Evolutionary conservation across 1,284 basidiomycete genomes (phyloP).

Genomic region (Leccinum fuscescens): DNA sequence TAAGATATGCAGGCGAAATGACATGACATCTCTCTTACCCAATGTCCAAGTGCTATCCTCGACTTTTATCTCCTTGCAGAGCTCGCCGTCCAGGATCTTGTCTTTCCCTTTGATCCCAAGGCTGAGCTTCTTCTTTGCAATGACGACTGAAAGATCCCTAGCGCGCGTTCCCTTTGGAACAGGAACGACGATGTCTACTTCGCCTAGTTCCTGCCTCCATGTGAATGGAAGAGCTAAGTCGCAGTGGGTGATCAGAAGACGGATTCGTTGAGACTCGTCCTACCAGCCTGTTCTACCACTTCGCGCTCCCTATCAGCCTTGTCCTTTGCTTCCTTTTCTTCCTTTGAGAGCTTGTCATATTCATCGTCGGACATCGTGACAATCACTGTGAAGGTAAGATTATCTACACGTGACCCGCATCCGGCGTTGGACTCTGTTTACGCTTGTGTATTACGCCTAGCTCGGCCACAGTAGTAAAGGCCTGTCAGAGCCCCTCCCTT

Average conservation of each 20-base stretch:
- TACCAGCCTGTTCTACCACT: slow-evolving; percentile 81
- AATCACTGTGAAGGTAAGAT: slow-evolving; percentile 20
- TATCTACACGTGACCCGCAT: slow-evolving; percentile 30
- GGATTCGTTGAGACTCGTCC: slow-evolving; percentile 25
- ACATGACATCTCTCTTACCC: slow-evolving; percentile 45
- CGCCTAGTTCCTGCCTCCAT: slow-evolving; percentile 90
- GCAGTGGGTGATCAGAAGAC: slow-evolving; percentile 21
- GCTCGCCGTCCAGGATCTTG: slow-evolving; percentile 84
- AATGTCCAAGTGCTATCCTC: slow-evolving; percentile 98
- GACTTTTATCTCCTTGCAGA: slow-evolving; percentile 91
- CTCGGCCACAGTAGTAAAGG: neutral
- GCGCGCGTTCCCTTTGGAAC: slow-evolving; percentile 86
- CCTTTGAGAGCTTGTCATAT: slow-evolving; percentile 77
- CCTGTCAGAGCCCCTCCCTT: neutral
- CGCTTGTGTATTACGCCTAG: slow-evolving; percentile 24
- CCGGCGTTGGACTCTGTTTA: slow-evolving; percentile 23
- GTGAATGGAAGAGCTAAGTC: slow-evolving; percentile 80
- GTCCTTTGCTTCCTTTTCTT: slow-evolving; percentile 76
- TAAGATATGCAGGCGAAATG: slow-evolving; percentile 8
- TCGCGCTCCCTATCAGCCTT: slow-evolving; percentile 69
- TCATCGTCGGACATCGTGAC: slow-evolving; percentile 49
- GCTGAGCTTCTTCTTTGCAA: slow-evolving; percentile 81
- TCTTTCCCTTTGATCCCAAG: slow-evolving; percentile 86
- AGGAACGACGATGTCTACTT: slow-evolving; percentile 81
- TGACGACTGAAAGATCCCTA: slow-evolving; percentile 71